A percentile compares a stretch with the other conserved stretches of the same genome.
Conservation (phyloP, 2,329 filamentous ascomycete genomes). For the Pseudogymnoascus sp. region DNA sequence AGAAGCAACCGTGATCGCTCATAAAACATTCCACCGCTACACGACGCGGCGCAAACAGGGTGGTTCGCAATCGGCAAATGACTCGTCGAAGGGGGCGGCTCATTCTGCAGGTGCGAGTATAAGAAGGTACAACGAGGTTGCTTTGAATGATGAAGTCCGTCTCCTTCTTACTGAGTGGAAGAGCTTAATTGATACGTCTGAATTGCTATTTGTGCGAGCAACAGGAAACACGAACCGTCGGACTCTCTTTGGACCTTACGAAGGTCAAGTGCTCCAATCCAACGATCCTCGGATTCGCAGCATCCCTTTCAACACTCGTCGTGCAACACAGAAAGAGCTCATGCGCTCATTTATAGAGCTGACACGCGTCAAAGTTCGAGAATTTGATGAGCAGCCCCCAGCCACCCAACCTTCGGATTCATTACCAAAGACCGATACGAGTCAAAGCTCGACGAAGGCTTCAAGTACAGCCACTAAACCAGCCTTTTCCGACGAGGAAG, state of each 20-base stretch:
- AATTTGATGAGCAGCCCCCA: conserved; percentile 61
- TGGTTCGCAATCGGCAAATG: conserved; percentile 88
- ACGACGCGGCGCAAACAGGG: conserved; percentile 95
- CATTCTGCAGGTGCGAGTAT: conserved; percentile 88
- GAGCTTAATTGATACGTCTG: conserved; percentile 70
- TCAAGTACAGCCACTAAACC: conserved; percentile 43
- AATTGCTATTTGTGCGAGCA: conserved; percentile 81
- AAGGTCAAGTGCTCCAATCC: conserved; percentile 71
- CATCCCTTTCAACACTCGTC: conserved; percentile 86
- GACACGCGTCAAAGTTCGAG: conserved; percentile 77
- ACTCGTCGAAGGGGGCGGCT: conserved; percentile 85
- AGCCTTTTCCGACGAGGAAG: conserved; percentile 74
- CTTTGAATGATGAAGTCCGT: conserved; percentile 80
- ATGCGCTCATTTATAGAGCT: conserved; percentile 93
- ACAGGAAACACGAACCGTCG: conserved; percentile 79
- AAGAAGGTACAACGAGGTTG: conserved; percentile 89
- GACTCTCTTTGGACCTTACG: conserved; percentile 85
- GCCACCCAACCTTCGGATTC: conserved; percentile 41
- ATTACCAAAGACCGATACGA: conserved; percentile 33
- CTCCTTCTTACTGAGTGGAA: conserved; percentile 79
- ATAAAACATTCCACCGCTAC: conserved; percentile 97
- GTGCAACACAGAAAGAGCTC: conserved; percentile 88
- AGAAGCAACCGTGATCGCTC: conserved; percentile 79
- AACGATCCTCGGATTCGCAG: conserved; percentile 75
- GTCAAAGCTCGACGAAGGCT: conserved; percentile 39